These are phyloP conservation scores for Exophiala oligosperma DNA, from an alignment of 2,329 filamentous ascomycete genomes.

Conservation along the genomic window DNA sequence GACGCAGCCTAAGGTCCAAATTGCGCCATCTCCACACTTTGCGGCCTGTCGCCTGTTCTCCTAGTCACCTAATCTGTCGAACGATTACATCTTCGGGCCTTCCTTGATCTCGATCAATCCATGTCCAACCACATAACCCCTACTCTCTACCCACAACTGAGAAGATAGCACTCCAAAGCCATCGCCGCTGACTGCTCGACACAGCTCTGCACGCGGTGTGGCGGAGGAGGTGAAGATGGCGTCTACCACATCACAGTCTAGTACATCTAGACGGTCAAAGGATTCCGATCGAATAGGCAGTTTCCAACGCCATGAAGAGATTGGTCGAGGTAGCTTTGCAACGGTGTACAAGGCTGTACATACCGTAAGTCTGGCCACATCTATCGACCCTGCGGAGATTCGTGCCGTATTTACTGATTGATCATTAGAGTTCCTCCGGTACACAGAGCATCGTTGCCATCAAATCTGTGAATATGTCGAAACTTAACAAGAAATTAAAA, in stretches of 20 bases:
- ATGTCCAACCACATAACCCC: slow-evolving; percentile 39
- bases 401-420: slow-evolving; percentile 18
- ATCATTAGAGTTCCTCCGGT: slow-evolving; percentile 20
- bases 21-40: slow-evolving; percentile 27
- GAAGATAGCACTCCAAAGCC: slow-evolving; percentile 32
- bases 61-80: slow-evolving; percentile 15
- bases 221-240: slow-evolving; percentile 34
- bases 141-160: slow-evolving; percentile 36
- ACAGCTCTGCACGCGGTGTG: slow-evolving; percentile 16
- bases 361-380: slow-evolving; percentile 60
- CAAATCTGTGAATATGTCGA: slow-evolving; percentile 90
- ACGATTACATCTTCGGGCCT: background rate
- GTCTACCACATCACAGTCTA: slow-evolving; percentile 45
- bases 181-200: slow-evolving; percentile 24
- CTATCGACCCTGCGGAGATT: background rate
- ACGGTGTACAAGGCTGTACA: slow-evolving; percentile 88
- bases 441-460: slow-evolving; percentile 74
- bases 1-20: slow-evolving; percentile 19
- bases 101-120: slow-evolving; percentile 24
- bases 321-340: slow-evolving; percentile 96
- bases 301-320: slow-evolving; percentile 82
- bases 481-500: slow-evolving; percentile 92
- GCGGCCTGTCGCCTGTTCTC: slow-evolving; percentile 21
- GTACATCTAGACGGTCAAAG: slow-evolving; percentile 39
- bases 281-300: slow-evolving; percentile 41